phyloP scores from a whole-genome alignment of 73 alveolate species.

The Symbiodinium natans region DNA sequence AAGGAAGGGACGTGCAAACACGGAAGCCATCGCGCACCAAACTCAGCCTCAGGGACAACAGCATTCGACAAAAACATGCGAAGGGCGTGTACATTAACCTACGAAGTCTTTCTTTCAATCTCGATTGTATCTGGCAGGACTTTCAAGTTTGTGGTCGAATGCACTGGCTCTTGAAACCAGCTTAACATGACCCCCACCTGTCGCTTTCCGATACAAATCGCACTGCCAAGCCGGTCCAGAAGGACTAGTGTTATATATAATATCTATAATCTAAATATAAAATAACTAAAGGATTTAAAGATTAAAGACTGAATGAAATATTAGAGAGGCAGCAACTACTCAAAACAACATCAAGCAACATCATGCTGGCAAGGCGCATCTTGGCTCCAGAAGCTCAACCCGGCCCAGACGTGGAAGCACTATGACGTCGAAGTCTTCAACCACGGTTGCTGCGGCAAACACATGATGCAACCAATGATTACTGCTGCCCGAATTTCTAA shows the following conservation, averaged over 20 bases:
- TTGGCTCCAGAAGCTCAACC: background rate
- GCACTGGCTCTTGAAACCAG: background rate
- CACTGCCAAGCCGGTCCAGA: too few relatives aligned
- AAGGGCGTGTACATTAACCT: background rate
- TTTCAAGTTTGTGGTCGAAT: background rate
- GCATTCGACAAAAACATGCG: background rate
- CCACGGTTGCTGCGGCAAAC: background rate
- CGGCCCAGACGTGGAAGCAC: background rate
- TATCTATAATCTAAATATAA: too few relatives aligned
- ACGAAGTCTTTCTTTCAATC: background rate
- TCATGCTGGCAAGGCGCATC: background rate
- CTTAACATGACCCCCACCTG: background rate
- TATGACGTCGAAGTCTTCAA: background rate
- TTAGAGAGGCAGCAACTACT: background rate
- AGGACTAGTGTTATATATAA: background rate
- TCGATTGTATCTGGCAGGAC: background rate
- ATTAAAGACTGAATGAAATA: too few relatives aligned
- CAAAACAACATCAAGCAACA: background rate
- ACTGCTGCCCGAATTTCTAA: too few relatives aligned
- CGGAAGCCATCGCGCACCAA: slow-evolving; percentile 57
- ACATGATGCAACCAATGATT: too few relatives aligned
- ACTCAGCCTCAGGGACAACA: background rate
- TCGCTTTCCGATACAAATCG: too few relatives aligned
- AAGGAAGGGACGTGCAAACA: background rate
- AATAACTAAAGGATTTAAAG: too few relatives aligned